These are phyloP conservation scores for Tricladium varicosporioides DNA, from an alignment of 2,329 filamentous ascomycete genomes.

Conservation along the genomic window DNA sequence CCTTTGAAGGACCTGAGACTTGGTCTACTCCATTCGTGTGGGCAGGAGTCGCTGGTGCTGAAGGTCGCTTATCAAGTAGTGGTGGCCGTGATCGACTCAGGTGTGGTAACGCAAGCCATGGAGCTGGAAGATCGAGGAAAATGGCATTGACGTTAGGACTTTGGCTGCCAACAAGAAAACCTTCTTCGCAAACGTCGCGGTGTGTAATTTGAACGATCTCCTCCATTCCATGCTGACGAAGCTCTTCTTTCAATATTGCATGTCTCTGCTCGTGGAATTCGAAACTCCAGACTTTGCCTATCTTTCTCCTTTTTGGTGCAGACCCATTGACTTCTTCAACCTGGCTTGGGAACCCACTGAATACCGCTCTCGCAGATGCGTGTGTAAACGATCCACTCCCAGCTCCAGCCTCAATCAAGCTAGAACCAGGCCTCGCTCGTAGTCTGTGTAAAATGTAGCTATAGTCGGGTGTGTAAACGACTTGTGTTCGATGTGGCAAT, in stretches of 20 bases:
- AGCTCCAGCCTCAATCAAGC: conserved; percentile 76
- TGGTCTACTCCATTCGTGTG: conserved; percentile 4
- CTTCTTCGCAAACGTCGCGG: conserved; percentile 74
- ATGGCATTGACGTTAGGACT: conserved; percentile 67
- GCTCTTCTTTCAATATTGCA: conserved; percentile 65
- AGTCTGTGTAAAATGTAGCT: conserved; percentile 80
- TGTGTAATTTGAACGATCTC: conserved; percentile 70
- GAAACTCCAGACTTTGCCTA: conserved; percentile 76
- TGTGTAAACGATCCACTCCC: conserved; percentile 85
- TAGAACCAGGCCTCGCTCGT: conserved; percentile 68
- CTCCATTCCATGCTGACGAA: conserved; percentile 64
- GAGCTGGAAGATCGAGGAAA: conserved; percentile 78
- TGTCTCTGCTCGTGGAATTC: conserved; percentile 77
- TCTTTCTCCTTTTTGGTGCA: conserved; percentile 37
- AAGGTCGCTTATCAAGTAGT: conserved; percentile 7
- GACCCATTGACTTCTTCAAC: conserved; percentile 31
- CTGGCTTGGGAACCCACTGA: conserved; percentile 60
- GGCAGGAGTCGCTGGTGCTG: conserved; percentile 1
- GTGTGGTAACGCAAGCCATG: conserved; percentile 76
- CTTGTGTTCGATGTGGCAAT: conserved; percentile 78
- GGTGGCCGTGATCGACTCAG: conserved; percentile 56
- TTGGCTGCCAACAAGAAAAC: conserved; percentile 58
- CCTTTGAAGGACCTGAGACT: neutral
- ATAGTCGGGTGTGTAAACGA: conserved; percentile 85
- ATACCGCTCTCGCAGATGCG: conserved; percentile 72